Base-by-base conservation (phyloP, 2,329 filamentous ascomycete genomes). In the Colletotrichum sp. region DNA sequence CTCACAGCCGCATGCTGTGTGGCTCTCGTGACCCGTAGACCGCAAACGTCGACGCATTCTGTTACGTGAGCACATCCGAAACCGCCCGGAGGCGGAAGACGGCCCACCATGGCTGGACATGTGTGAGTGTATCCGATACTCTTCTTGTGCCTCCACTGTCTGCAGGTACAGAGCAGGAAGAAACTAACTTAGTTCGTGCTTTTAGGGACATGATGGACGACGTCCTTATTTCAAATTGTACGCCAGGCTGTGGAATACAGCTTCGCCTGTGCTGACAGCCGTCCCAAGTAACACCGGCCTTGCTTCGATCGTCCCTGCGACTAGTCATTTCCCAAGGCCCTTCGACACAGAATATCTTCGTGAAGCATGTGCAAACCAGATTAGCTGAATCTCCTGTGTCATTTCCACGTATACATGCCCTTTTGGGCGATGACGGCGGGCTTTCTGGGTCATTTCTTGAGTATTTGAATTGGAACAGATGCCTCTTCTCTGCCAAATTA, bases 171-270 rank as follows among this genome's bases (percentile, higher is more conserved):
- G 30, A 32, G 30, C 30, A 32, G 30, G 30, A 32, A 32, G 30
- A 32, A 32, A 32, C 30, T 12, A 12, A 32, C 22, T 24, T 6
- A 15, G 18, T 34, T 24, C 34, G 15, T 22, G 10, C 18, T 52
- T 52, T 52, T 44, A 85, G 84, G 55, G 85, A 85, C 72, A 84
- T 85, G 83, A 85, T 85, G 84, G 83, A 86, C 79, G 83, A 85
- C 80, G 84, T 83, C 79, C 81, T 85, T n/a, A 84, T 86, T 74
- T 83, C 82, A 3, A 85, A 84, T 34, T 75, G 84, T 84, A 65
- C 63, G 81, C 79, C 7, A 1, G 10, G 3, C 44, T 5, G 6
- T 16, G n/a, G 52, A 4, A 65, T 4, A n/a, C 16, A n/a, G 18
- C 28, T 24, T 32, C n/a, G 18, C 26, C n/a, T 28, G 13, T 52